A percentile compares a stretch with the other conserved stretches of the same genome.
Evolutionary conservation across 495 filamentous ascomycete species (phyloP).

Genomic region (Melanomma pulvis-pyrius): DNA sequence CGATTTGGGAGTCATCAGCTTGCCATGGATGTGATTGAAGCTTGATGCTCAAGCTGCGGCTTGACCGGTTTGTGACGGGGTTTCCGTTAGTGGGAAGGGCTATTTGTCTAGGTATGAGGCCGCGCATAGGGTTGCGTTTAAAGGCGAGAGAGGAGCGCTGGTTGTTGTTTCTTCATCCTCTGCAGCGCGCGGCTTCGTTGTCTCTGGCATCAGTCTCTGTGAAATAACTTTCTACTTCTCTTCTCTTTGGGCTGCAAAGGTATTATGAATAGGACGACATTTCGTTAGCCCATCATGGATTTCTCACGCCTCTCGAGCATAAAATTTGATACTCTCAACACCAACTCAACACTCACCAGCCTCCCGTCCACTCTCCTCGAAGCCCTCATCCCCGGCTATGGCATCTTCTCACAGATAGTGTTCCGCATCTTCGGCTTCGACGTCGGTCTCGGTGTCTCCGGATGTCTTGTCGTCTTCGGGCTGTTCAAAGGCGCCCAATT

Average conservation of each 20-base stretch:
- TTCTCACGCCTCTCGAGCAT: conserved; percentile 10
- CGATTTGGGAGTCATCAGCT: neutral
- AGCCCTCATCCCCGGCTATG: conserved; percentile 73
- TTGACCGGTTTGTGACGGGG: neutral
- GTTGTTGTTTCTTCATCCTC: neutral
- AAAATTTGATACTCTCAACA: conserved; percentile 4
- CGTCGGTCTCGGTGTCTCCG: conserved; percentile 68
- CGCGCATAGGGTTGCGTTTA: neutral
- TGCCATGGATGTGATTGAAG: neutral
- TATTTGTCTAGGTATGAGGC: neutral
- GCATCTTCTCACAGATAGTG: conserved; percentile 62
- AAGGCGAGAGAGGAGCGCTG: neutral
- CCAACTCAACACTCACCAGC: conserved; percentile 23
- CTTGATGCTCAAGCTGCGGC: neutral
- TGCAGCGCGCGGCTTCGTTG: no score
- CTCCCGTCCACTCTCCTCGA: conserved; percentile 61
- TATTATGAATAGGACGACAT: no score
- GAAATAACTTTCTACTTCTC: neutral
- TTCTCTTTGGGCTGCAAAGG: no score
- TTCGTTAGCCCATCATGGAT: conserved; percentile 17
- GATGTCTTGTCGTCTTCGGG: conserved; percentile 54
- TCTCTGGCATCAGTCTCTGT: neutral
- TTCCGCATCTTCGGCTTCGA: conserved; percentile 68
- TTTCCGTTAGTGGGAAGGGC: neutral
- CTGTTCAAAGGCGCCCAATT: conserved; percentile 38